Evolutionary conservation across 129 eudicot genomes (phyloP).

Genomic region (Artemisia tridentata): DNA sequence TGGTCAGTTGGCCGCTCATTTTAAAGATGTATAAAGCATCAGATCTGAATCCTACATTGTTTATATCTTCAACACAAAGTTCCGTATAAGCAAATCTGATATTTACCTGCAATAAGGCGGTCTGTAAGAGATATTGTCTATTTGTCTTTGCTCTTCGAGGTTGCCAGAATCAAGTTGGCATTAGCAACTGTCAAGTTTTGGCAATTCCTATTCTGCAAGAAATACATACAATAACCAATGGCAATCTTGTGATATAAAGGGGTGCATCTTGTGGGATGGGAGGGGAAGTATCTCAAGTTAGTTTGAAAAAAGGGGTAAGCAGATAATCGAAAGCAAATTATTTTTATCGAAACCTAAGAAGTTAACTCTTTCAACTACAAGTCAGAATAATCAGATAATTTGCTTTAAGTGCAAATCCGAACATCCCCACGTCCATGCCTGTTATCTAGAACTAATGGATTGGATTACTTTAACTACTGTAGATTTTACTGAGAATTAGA

Average conservation of each 20-base stretch:
- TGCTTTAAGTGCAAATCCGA: too few species aligned
- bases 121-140: neutral
- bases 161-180: neutral
- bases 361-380: too few species aligned
- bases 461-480: neutral
- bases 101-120: neutral
- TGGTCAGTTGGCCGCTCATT: too few species aligned
- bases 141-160: neutral
- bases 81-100: neutral
- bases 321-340: neutral
- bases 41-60: too few species aligned
- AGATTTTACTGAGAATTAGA: neutral
- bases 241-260: neutral
- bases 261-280: neutral
- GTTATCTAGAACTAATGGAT: slow-evolving; percentile 2
- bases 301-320: neutral
- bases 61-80: too few species aligned
- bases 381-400: too few species aligned
- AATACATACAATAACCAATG: neutral
- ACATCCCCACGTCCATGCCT: neutral
- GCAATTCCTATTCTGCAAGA: neutral
- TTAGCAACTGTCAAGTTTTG: neutral
- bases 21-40: too few species aligned
- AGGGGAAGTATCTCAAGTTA: neutral
- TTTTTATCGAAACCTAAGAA: too few species aligned